A percentile compares a stretch with the other conserved stretches of the same genome.
These are phyloP conservation scores for Chalaropsis ovoidea DNA, from an alignment of 2,329 filamentous ascomycete species.

Conservation along the genomic window DNA sequence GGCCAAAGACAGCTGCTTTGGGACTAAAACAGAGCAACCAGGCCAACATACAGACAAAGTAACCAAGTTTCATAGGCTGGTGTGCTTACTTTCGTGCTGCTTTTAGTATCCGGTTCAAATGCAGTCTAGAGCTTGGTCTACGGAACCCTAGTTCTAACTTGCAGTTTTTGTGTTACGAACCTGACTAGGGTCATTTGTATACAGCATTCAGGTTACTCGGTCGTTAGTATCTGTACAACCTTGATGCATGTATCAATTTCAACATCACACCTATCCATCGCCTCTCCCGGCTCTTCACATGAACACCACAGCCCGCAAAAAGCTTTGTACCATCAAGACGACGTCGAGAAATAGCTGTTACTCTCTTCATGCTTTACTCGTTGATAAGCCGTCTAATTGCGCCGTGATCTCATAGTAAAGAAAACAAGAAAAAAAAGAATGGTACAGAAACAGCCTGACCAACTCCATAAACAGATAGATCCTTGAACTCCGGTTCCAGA, in stretches of 20 bases:
- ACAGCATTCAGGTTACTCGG: too few species aligned
- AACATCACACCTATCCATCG: too few species aligned
- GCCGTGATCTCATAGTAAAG: slow-evolving; percentile 11
- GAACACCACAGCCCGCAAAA: background rate
- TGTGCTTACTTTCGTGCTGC: background rate
- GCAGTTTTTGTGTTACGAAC: too few species aligned
- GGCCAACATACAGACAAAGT: background rate
- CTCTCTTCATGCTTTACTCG: slow-evolving; percentile 8
- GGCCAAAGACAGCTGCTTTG: background rate
- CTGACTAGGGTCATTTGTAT: too few species aligned
- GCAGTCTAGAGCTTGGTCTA: too few species aligned
- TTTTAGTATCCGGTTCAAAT: background rate
- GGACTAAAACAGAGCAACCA: background rate
- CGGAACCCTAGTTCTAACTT: too few species aligned
- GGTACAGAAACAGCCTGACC: slow-evolving; percentile 16
- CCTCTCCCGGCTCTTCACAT: too few species aligned
- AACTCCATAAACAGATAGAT: slow-evolving; percentile 17
- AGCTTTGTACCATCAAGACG: background rate
- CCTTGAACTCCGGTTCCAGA: slow-evolving; percentile 20
- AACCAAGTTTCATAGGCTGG: background rate
- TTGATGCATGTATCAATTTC: too few species aligned
- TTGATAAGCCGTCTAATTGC: slow-evolving; percentile 6
- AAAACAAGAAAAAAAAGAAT: slow-evolving; percentile 11
- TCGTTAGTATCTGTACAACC: too few species aligned
- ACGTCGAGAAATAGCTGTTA: background rate